Conservation (phyloP, 768 basidiomycete species). For the Rossbeevera mucosa region DNA sequence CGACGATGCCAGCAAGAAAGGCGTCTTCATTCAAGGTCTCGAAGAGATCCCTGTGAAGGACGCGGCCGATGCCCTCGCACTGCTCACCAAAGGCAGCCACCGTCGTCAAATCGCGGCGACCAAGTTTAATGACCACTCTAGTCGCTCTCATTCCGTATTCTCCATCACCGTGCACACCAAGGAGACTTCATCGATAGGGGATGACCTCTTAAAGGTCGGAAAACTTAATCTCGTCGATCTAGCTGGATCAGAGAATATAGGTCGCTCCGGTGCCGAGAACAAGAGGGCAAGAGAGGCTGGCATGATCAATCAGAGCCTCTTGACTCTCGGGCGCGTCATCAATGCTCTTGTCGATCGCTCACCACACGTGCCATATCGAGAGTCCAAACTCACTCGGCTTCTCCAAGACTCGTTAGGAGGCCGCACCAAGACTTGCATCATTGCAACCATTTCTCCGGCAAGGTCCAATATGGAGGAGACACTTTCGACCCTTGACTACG, state of each 20-base stretch:
- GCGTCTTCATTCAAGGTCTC: conserved; percentile 90
- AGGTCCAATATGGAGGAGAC: conserved; percentile 96
- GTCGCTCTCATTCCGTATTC: conserved; percentile 97
- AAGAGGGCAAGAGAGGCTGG: conserved; percentile 94
- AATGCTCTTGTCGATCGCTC: conserved; percentile 92
- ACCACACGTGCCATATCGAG: conserved; percentile 91
- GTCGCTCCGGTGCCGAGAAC: conserved; percentile 91
- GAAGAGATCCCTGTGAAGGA: conserved; percentile 86
- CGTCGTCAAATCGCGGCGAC: conserved; percentile 92
- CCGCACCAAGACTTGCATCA: conserved; percentile 94
- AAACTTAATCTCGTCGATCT: conserved; percentile 97
- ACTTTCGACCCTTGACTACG: conserved; percentile 94
- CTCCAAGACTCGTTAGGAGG: conserved; percentile 99
- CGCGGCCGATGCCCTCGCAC: conserved; percentile 73
- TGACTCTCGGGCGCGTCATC: conserved; percentile 96
- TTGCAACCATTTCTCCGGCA: conserved; percentile 93
- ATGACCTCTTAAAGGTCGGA: conserved; percentile 88
- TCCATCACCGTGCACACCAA: conserved; percentile 94
- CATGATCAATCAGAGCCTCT: conserved; percentile 95
- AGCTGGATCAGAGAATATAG: conserved; percentile 97
- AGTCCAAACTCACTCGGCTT: conserved; percentile 95
- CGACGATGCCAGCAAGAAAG: conserved; percentile 83
- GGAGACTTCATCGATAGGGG: conserved; percentile 69
- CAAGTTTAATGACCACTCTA: conserved; percentile 96
- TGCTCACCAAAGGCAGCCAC: conserved; percentile 85